Percentiles rank a stretch among this genome's conserved stretches.
phyloP scores from a whole-genome alignment of 192 early-diverging fungal species.

The Kickxella alabastrina region DNA sequence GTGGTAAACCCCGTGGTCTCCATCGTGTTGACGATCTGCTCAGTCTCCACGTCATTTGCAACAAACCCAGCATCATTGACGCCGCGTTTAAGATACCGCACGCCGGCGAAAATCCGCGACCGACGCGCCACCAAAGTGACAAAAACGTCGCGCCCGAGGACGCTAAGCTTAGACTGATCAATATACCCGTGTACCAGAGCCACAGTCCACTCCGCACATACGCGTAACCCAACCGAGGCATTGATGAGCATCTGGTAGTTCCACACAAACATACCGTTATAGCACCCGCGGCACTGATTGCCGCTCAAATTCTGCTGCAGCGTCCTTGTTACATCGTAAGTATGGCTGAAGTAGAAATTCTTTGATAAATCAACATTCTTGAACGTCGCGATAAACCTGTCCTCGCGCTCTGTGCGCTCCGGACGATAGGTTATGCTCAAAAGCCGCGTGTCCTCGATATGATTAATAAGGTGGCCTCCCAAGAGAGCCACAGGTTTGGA shows the following conservation, averaged over 20 bases:
- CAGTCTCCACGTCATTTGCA: slow-evolving; percentile 98
- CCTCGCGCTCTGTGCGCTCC: slow-evolving; percentile 73
- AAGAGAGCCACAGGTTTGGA: slow-evolving; percentile 82
- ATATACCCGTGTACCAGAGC: slow-evolving; percentile 90
- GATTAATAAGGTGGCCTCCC: slow-evolving; percentile 94
- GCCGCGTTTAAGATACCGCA: slow-evolving; percentile 92
- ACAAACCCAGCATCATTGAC: slow-evolving; percentile 94
- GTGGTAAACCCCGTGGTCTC: slow-evolving; percentile 86
- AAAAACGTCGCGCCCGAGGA: slow-evolving; percentile 86
- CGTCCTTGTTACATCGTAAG: slow-evolving; percentile 91
- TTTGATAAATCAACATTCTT: slow-evolving; percentile 88
- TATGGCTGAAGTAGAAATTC: slow-evolving; percentile 97
- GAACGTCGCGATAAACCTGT: slow-evolving; percentile 77
- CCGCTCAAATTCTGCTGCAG: slow-evolving; percentile 72
- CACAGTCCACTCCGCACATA: slow-evolving; percentile 41
- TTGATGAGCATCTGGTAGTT: slow-evolving; percentile 71
- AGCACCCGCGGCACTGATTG: slow-evolving; percentile 13
- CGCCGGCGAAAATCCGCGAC: slow-evolving; percentile 93
- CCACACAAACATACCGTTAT: slow-evolving; percentile 95
- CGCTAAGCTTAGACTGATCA: slow-evolving; percentile 91
- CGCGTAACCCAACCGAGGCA: slow-evolving; percentile 18
- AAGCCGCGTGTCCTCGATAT: slow-evolving; percentile 85
- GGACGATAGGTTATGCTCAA: slow-evolving; percentile 67
- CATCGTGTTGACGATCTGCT: slow-evolving; percentile 94
- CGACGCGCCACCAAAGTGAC: slow-evolving; percentile 93